Percentiles rank a stretch among this genome's conserved stretches.
phyloP scores from a whole-genome alignment of 495 filamentous ascomycete species.

The Hypoxylon cercidicola region DNA sequence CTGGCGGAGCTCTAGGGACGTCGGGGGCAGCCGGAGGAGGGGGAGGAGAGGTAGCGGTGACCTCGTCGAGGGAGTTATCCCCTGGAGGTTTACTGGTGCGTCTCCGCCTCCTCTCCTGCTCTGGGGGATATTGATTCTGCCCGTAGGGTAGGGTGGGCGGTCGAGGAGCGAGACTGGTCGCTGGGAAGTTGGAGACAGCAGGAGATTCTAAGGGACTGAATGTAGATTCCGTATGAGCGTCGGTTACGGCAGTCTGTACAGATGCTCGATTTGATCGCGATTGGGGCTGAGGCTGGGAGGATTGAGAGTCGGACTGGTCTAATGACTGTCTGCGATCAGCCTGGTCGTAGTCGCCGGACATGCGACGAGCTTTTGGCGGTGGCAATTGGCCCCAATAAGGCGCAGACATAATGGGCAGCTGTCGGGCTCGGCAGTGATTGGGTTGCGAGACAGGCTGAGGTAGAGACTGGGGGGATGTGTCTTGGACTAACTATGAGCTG shows the following conservation, averaged over 20 bases:
- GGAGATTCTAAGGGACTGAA: conserved; percentile 63
- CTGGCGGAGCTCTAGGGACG: conserved; percentile 65
- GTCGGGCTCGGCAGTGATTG: conserved; percentile 37
- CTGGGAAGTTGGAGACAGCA: conserved; percentile 57
- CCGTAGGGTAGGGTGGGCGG: conserved; percentile 60
- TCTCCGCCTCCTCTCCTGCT: conserved; percentile 51
- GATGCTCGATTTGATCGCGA: conserved; percentile 54
- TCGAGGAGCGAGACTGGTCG: conserved; percentile 58
- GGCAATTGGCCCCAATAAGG: conserved; percentile 56
- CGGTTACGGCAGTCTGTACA: conserved; percentile 57
- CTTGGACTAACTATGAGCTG: conserved; percentile 44
- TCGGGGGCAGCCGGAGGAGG: conserved; percentile 67
- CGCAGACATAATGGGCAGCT: conserved; percentile 38
- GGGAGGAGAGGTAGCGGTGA: conserved; percentile 47
- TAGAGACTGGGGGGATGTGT: conserved; percentile 33
- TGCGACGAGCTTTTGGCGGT: conserved; percentile 53
- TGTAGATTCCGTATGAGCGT: conserved; percentile 61
- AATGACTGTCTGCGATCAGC: conserved; percentile 54
- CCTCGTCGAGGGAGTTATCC: conserved; percentile 51
- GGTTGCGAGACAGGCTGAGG: conserved; percentile 44
- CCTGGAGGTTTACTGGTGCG: conserved; percentile 46
- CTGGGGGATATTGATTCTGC: conserved; percentile 56
- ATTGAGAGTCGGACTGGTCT: conserved; percentile 49
- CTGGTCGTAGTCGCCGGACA: conserved; percentile 53
- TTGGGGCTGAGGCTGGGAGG: conserved; percentile 35